A percentile compares a stretch with the other conserved stretches of the same genome.
phyloP scores from a whole-genome alignment of 2,329 filamentous ascomycete genomes.

The Lecanicillium sp. region DNA sequence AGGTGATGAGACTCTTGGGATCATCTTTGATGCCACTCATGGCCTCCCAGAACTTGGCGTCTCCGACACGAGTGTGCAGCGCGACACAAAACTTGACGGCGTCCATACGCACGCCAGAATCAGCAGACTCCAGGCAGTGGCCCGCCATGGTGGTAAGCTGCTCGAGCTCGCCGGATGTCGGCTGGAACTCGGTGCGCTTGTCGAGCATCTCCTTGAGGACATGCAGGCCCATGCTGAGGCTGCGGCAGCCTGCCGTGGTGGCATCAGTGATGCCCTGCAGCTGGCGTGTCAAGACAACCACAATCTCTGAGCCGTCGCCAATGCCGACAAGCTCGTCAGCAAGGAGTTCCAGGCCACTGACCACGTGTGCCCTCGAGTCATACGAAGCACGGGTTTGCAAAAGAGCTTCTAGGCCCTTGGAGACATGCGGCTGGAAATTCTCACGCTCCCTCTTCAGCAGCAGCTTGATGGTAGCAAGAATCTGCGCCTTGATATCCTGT shows the following conservation, averaged over 20 bases:
- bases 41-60: conserved; percentile 60
- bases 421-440: conserved; percentile 61
- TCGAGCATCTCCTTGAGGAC: conserved; percentile 56
- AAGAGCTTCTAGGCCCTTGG: conserved; percentile 60
- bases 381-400: conserved; percentile 59
- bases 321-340: conserved; percentile 65
- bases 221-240: conserved; percentile 57
- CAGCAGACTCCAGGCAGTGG: conserved; percentile 53
- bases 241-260: conserved; percentile 41
- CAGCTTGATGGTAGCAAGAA: conserved; percentile 66
- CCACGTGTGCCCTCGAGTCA: conserved; percentile 64
- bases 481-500: conserved; percentile 68
- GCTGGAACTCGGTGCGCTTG: conserved; percentile 40
- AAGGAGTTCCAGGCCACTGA: conserved; percentile 66
- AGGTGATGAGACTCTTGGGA: conserved; percentile 70
- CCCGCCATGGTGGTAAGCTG: conserved; percentile 45
- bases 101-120: conserved; percentile 63
- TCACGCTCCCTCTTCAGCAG: conserved; percentile 63
- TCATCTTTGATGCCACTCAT: conserved; percentile 62
- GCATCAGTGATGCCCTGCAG: conserved; percentile 38
- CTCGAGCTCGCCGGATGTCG: conserved; percentile 45
- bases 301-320: conserved; percentile 57
- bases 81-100: conserved; percentile 75
- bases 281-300: conserved; percentile 45
- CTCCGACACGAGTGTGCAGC: conserved; percentile 57